These are phyloP conservation scores for Elongisporangium senticosum DNA, from an alignment of 352 stramenopile species.

Conservation along the genomic window DNA sequence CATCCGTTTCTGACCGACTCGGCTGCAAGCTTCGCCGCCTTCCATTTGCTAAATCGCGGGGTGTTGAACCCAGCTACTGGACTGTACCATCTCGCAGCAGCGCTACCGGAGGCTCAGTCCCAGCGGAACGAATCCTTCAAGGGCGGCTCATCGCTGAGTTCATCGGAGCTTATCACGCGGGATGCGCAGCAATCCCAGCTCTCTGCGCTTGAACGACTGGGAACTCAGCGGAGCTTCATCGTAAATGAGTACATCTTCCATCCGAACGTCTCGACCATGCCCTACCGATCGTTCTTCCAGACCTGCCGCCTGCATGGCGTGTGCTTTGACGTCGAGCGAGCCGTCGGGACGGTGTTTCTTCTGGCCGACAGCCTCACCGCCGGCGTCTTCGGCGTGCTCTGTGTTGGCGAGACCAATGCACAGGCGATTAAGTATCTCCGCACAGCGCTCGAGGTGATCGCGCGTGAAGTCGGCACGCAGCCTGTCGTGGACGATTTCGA, in stretches of 20 bases:
- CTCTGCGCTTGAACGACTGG: slow-evolving; percentile 9
- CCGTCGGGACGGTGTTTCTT: slow-evolving; percentile 67
- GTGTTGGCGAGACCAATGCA: slow-evolving; percentile 43
- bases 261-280: slow-evolving; percentile 70
- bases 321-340: slow-evolving; percentile 75
- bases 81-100: slow-evolving; percentile 22
- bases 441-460: slow-evolving; percentile 72
- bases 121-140: neutral
- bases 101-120: neutral
- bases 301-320: slow-evolving; percentile 82
- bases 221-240: slow-evolving; percentile 48
- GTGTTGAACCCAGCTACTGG: slow-evolving; percentile 28
- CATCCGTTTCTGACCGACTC: slow-evolving; percentile 77
- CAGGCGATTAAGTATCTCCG: slow-evolving; percentile 54
- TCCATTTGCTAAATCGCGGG: slow-evolving; percentile 57
- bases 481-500: slow-evolving; percentile 10
- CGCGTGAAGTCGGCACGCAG: slow-evolving; percentile 50
- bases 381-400: slow-evolving; percentile 66
- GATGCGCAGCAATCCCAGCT: slow-evolving; percentile 19
- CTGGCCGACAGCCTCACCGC: slow-evolving; percentile 76
- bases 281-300: slow-evolving; percentile 84
- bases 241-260: slow-evolving; percentile 75
- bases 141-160: neutral
- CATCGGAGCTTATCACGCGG: slow-evolving; percentile 18
- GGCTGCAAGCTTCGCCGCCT: slow-evolving; percentile 62